These are phyloP conservation scores for Asterella californica DNA, from an alignment of 225 moss, liverwort and hornwort species.

Conservation along the genomic window DNA sequence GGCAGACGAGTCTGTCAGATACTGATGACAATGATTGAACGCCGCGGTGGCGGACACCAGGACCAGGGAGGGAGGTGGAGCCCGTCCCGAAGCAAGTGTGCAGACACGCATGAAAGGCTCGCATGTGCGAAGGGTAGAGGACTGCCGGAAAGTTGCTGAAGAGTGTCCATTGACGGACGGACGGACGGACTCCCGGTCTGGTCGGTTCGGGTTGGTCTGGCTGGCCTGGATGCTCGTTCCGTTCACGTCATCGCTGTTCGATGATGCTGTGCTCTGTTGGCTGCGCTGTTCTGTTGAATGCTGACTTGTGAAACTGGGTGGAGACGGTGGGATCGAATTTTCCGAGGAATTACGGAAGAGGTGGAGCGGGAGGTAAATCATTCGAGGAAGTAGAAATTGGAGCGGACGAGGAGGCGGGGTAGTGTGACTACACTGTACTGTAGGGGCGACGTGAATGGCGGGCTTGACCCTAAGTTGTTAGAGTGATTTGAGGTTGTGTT, in stretches of 20 bases:
- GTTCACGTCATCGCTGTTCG: background rate
- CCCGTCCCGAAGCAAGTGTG: too few species aligned
- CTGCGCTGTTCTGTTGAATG: background rate
- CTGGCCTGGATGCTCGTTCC: background rate
- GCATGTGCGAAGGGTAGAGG: too few species aligned
- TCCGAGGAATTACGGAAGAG: background rate
- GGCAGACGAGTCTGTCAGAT: too few species aligned
- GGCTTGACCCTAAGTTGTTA: conserved; percentile 20
- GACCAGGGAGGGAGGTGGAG: too few species aligned
- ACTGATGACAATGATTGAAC: too few species aligned
- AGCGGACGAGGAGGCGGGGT: conserved; percentile 14
- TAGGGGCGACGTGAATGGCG: conserved; percentile 28
- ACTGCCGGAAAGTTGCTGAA: background rate
- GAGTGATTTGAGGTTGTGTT: conserved; percentile 20
- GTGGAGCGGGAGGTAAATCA: background rate
- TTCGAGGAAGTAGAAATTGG: conserved; percentile 6
- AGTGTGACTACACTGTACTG: background rate
- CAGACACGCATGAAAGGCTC: too few species aligned
- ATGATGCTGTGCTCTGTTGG: background rate
- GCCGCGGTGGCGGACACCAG: too few species aligned
- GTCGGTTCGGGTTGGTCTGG: background rate
- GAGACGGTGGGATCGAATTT: background rate
- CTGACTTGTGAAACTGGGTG: conserved; percentile 2
- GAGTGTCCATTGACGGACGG: background rate
- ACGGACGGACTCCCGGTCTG: background rate